Evolutionary conservation across 768 basidiomycete species (phyloP).

Genomic region (Chiua virens): DNA sequence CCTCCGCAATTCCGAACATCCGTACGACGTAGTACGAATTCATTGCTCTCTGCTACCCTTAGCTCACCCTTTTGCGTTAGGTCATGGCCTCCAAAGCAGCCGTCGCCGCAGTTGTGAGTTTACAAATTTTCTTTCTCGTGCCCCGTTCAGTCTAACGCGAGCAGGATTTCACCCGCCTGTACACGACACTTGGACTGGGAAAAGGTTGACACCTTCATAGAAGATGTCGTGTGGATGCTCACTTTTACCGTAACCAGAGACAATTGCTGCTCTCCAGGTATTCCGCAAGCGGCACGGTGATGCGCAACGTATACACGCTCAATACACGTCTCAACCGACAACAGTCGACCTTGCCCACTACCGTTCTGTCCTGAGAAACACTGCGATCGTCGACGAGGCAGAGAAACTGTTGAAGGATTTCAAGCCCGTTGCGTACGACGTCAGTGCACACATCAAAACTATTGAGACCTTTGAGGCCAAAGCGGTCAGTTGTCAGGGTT

Average conservation of each 20-base stretch:
- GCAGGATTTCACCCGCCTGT: constrained; percentile 84
- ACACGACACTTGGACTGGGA: constrained; percentile 78
- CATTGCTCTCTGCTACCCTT: constrained; percentile 1
- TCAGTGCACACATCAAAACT: constrained; percentile 83
- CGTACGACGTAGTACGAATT: constrained; percentile 14
- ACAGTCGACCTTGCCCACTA: constrained; percentile 92
- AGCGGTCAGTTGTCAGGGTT: constrained; percentile 63
- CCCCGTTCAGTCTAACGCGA: constrained; percentile 7
- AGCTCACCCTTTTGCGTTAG: constrained; percentile 12
- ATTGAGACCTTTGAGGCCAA: constrained; percentile 97
- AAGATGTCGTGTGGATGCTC: not conserved
- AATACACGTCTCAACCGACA: constrained; percentile 68
- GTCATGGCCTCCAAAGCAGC: constrained; percentile 73
- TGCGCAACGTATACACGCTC: constrained; percentile 71
- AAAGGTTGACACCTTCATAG: constrained; percentile 53
- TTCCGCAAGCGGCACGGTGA: constrained; percentile 96
- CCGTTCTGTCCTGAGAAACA: constrained; percentile 89
- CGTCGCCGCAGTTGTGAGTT: constrained; percentile 60
- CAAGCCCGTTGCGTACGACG: constrained; percentile 95
- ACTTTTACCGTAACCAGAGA: constrained; percentile 53
- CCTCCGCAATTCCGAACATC: constrained; percentile 13
- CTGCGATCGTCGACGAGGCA: constrained; percentile 86
- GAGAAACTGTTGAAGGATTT: constrained; percentile 87
- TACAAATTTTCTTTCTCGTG: not conserved
- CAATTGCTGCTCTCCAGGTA: constrained; percentile 83